phyloP scores from a whole-genome alignment of 495 filamentous ascomycete species.

The Xylaria cubensis region DNA sequence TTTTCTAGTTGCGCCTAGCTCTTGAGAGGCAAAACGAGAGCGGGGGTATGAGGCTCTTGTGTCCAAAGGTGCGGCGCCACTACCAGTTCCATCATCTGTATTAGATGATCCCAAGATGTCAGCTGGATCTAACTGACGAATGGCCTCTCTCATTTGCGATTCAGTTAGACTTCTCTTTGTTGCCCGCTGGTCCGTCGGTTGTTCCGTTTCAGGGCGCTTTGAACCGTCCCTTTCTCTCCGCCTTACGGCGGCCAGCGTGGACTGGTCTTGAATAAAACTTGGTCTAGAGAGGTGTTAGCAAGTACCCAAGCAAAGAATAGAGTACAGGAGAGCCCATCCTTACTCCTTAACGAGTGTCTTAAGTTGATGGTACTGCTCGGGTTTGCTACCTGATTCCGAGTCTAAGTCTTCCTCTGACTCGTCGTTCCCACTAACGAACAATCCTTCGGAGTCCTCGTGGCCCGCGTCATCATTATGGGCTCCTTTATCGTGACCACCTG shows the following conservation, averaged over 20 bases:
- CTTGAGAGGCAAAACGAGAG: constrained; percentile 10
- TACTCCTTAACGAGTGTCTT: constrained; percentile 14
- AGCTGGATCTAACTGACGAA: constrained; percentile 32
- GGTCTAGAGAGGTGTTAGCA: constrained; percentile 32
- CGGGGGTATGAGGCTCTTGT: background rate
- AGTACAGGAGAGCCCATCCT: background rate
- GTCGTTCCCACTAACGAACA: constrained; percentile 26
- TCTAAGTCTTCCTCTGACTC: constrained; percentile 15
- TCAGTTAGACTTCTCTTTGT: constrained; percentile 20
- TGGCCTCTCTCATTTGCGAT: constrained; percentile 31
- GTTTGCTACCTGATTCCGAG: constrained; percentile 12
- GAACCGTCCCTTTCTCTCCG: constrained; percentile 27
- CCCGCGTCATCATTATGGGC: background rate
- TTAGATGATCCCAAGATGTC: constrained; percentile 23
- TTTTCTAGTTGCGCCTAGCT: constrained; percentile 22
- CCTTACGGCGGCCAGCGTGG: constrained; percentile 35
- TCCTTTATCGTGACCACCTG: background rate
- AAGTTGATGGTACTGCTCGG: constrained; percentile 21
- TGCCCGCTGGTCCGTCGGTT: constrained; percentile 17
- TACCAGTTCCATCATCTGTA: background rate
- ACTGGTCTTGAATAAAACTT: constrained; percentile 34
- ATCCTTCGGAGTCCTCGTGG: constrained; percentile 23
- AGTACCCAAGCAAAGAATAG: background rate
- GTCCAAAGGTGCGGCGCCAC: background rate
- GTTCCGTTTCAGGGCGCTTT: background rate